Base-by-base conservation (phyloP, 2,329 filamentous ascomycete species). In the Venturia pyrina region DNA sequence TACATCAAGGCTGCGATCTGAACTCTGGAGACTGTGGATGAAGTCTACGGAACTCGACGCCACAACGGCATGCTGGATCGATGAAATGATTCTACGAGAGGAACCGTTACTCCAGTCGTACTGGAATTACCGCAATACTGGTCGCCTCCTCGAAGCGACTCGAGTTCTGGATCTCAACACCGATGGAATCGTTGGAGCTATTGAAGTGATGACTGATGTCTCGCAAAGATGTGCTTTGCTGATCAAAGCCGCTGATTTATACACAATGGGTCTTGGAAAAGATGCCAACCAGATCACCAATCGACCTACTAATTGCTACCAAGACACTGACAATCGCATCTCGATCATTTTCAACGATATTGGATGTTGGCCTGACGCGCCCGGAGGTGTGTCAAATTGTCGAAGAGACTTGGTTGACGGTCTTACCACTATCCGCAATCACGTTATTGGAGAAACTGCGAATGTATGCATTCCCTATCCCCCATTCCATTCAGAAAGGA, bases 381-480 rank as follows among this genome's bases (percentile, higher is more conserved):
- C 81, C 43, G 82, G 82, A 66, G 82, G 82, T 69, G 82, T 84
- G 17, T 83, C 82, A 46, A 82, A 82, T 66, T 84, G 82, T 72
- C 76, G 82, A 50, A 77, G 82, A 56, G 82, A 84, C 70, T 77
- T 84, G 71, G 81, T 84, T 71, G 82, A 84, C 69, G 80, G 79
- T 17, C 78, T 83, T 68, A 75, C 76, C 56, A 82, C 80, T 0
- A 82, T 84, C 68, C 79, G 81, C 66, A 83, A 82, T 75, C 81
- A 84, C 69, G 82, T 83, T 69, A 74, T 84, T 56, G 81, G 80
- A 62, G 82, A 84, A 72, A 80, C 80, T 6, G 82, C 82, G 10
- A 83, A 83, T 69, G 82, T 61, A 40, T 32, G 57, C 40, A 40
- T 61, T n/a, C 8, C 32, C 15, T 6, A 8, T 13, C 5, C 11